These are phyloP conservation scores for Porpolomopsis calyptriformis DNA, from an alignment of 768 basidiomycete species.

Conservation along the genomic window DNA sequence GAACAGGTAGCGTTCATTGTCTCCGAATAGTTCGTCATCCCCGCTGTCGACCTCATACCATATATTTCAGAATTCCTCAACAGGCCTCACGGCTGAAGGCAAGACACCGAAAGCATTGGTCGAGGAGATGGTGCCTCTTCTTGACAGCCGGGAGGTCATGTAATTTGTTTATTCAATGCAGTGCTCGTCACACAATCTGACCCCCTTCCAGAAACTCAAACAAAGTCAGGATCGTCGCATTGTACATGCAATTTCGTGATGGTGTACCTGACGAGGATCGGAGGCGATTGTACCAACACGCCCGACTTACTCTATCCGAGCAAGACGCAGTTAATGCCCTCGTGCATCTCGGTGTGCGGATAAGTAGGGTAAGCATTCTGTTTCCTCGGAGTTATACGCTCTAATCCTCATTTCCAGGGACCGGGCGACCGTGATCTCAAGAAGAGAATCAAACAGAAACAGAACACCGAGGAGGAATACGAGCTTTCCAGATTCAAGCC, in stretches of 20 bases:
- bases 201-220: constrained; percentile 53
- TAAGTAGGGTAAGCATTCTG: constrained; percentile 57
- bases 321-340: constrained; percentile 92
- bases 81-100: constrained; percentile 82
- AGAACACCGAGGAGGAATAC: constrained; percentile 79
- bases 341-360: constrained; percentile 68
- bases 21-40: constrained; percentile 11
- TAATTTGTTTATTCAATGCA: constrained; percentile 24
- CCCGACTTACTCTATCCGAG: constrained; percentile 73
- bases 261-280: constrained; percentile 99
- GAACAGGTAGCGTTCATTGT: constrained; percentile 55
- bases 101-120: constrained; percentile 91
- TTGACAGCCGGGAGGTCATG: constrained; percentile 82
- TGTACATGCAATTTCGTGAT: constrained; percentile 90
- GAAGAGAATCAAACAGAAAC: constrained; percentile 74
- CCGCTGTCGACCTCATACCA: constrained; percentile 1
- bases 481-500: constrained; percentile 94
- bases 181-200: constrained; percentile 1
- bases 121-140: constrained; percentile 96
- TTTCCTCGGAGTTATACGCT: background rate
- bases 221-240: constrained; percentile 92
- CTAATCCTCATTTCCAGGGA: too few relatives aligned
- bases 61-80: constrained; percentile 73
- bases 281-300: constrained; percentile 89
- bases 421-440: constrained; percentile 68